Evolutionary conservation across 2,329 filamentous ascomycete species (phyloP), one percentile per base, ranked within the genome.

Genomic region (Verticillium dahliae): DNA sequence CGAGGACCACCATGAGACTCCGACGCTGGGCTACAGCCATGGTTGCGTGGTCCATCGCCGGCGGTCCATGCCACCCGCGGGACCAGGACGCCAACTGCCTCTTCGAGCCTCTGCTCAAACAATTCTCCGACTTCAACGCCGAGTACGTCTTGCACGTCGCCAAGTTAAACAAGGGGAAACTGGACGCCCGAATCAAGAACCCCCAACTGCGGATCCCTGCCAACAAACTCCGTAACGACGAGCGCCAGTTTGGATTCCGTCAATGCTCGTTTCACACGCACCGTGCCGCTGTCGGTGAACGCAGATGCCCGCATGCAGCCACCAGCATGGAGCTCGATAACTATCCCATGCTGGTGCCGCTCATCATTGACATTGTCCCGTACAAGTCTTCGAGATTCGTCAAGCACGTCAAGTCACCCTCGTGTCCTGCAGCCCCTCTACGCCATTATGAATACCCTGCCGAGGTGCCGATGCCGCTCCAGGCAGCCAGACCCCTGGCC

Each of bases 201-300:
- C 84, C 84, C 14, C 83, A 85, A 72, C 79, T 86, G 27, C 78
- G 84, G 64, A 79, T 86, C 59, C 80, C 81, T 14, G 80, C 79
- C 65, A 86, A 86, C 74, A 75, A 76, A 61, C 74, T 86, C 27
- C 76, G 79, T 63, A 84, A 80, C 71, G 83, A 84, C 56, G 81
- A 85, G 73, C 80, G 83, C 39, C 76, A 80, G 59, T 85, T 85
- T 67, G 84, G 83, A n/a, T 86, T 85, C 70, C 77, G 84, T 31
- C 81, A 84, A 70, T 86, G 84, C 70, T 84, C 82, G 13, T 86
- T 86, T 67, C 84, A 86, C 69, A 84, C 80, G 41, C 84, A 86
- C 67, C 77, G 84, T 22, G 78, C 81, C 4, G 72, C 75, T 7
- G 81, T 85, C 38, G 83, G 82, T 22, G 79, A 86, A 70, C 77